Conservation (phyloP, 441 rosid genomes). For the Biscutella laevigata region DNA sequence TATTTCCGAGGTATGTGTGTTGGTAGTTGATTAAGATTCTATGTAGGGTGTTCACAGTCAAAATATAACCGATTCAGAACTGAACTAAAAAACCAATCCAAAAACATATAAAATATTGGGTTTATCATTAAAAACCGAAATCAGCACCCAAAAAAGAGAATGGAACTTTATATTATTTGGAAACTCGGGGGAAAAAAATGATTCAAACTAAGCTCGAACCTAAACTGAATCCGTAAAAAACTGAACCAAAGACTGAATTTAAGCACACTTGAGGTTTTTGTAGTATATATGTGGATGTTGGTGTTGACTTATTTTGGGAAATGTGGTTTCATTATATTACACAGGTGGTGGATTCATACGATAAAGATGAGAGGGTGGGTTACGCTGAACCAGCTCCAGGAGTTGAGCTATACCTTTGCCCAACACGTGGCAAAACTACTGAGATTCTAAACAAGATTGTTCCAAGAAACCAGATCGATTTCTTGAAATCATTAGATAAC, state of each 20-base stretch:
- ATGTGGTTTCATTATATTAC: not conserved
- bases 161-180: too few relatives aligned
- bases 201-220: not conserved
- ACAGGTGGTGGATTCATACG: conserved; percentile 64
- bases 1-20: conserved; percentile 49
- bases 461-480: conserved; percentile 47
- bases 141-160: too few relatives aligned
- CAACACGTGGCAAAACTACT: conserved; percentile 37
- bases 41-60: not conserved
- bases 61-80: not conserved
- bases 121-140: too few relatives aligned
- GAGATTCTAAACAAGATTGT: conserved; percentile 58
- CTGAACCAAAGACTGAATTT: too few relatives aligned
- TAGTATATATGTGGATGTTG: not conserved
- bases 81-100: not conserved
- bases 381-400: conserved; percentile 66
- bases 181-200: too few relatives aligned
- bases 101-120: too few relatives aligned
- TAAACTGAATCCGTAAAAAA: not conserved
- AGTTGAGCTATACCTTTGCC: conserved; percentile 74
- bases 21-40: not conserved
- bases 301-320: not conserved
- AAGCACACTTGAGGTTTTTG: too few relatives aligned
- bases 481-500: conserved; percentile 42
- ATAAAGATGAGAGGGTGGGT: conserved; percentile 61